Conservation (phyloP, 177 flowering plant genomes). For the Telopea speciosissima region DNA sequence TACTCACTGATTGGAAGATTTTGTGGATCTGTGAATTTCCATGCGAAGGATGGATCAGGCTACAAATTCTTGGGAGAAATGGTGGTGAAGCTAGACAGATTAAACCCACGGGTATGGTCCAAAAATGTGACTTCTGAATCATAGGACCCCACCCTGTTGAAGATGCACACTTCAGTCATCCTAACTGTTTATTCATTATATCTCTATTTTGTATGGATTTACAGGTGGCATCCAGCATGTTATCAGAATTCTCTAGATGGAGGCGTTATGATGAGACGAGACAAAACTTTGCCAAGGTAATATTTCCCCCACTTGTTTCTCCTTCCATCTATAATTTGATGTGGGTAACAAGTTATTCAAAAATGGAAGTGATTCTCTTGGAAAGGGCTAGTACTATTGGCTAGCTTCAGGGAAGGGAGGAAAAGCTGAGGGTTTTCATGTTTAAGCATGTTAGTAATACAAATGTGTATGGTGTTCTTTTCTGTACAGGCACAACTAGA, state of each 20-base stretch:
- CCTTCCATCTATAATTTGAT: too few species aligned
- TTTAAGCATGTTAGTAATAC: not conserved
- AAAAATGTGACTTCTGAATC: not conserved
- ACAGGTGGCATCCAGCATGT: conserved; percentile 92
- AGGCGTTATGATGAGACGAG: conserved; percentile 77
- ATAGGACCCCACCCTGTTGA: not conserved
- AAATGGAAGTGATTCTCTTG: not conserved
- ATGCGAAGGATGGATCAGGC: conserved; percentile 96
- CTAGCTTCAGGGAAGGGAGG: not conserved
- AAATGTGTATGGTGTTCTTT: too few species aligned
- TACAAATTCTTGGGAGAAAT: conserved; percentile 86
- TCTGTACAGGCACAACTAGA: conserved; percentile 72
- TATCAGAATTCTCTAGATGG: conserved; percentile 94
- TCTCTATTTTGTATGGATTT: conserved; percentile 4
- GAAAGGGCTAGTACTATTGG: not conserved
- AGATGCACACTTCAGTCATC: not conserved
- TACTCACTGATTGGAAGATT: conserved; percentile 91
- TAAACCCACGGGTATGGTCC: conserved; percentile 79
- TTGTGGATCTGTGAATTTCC: conserved; percentile 89
- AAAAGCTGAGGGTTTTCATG: not conserved
- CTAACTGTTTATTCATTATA: not conserved
- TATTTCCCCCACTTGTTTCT: not conserved
- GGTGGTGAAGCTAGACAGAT: conserved; percentile 81
- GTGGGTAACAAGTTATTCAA: not conserved
- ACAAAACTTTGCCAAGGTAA: conserved; percentile 81